phyloP scores from a whole-genome alignment of 73 alveolate species.

The Blepharisma japonicum region DNA sequence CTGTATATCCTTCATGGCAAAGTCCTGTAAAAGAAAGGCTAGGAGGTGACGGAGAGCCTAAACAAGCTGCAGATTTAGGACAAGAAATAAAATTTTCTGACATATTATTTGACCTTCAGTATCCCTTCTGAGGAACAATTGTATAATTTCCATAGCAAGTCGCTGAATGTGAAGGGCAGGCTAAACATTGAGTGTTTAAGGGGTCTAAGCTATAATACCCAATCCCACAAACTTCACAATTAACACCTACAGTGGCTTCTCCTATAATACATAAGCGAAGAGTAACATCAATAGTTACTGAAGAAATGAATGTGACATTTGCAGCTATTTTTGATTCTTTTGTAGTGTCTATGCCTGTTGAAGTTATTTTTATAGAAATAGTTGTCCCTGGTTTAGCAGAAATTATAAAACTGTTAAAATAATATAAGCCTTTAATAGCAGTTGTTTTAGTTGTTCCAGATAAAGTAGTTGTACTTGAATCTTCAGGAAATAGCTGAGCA shows the following conservation, averaged over 20 bases:
- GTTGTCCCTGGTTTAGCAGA: background rate
- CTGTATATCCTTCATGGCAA: constrained; percentile 45
- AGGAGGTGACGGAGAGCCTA: background rate
- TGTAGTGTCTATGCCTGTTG: background rate
- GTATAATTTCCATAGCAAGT: background rate
- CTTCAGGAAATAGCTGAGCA: background rate
- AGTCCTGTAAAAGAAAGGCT: constrained; percentile 48
- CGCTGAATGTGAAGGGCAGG: constrained; percentile 18
- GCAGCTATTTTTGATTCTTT: background rate
- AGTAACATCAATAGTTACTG: background rate
- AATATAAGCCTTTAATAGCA: background rate
- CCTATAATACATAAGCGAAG: background rate
- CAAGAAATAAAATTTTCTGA: background rate
- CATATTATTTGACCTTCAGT: background rate
- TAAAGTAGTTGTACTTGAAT: background rate
- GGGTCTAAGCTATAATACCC: background rate
- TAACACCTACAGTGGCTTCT: background rate
- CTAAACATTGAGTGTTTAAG: background rate
- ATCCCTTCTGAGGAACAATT: background rate
- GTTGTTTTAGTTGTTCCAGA: background rate
- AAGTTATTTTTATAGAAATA: background rate
- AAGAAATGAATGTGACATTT: background rate
- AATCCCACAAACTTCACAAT: background rate
- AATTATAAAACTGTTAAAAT: background rate
- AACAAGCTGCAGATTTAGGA: background rate